Evolutionary conservation across 2,329 filamentous ascomycete species (phyloP).

Genomic region (Leptosphaerulina australis): DNA sequence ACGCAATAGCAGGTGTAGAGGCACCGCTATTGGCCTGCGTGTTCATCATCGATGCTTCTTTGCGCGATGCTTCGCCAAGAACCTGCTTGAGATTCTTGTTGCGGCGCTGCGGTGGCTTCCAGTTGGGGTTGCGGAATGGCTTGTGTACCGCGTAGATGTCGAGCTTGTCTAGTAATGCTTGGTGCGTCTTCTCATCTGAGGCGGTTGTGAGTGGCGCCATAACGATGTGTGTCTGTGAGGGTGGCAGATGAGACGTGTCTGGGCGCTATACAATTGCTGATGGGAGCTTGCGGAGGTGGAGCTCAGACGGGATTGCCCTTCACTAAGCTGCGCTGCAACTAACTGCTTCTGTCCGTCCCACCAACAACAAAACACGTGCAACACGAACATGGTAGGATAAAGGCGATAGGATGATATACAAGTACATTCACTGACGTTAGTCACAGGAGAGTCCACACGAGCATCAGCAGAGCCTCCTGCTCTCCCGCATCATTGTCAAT

Average conservation of each 20-base stretch:
- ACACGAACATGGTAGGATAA: slow-evolving; percentile 36
- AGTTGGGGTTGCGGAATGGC: slow-evolving; percentile 86
- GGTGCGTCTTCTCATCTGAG: slow-evolving; percentile 78
- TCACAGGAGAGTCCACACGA: slow-evolving; percentile 90
- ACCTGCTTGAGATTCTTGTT: slow-evolving; percentile 99
- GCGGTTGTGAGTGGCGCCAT: slow-evolving; percentile 69
- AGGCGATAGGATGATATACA: not conserved
- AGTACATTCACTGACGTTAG: slow-evolving; percentile 7
- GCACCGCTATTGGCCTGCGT: slow-evolving; percentile 83
- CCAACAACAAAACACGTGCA: slow-evolving; percentile 30
- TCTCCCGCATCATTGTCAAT: slow-evolving; percentile 96
- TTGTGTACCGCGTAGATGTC: slow-evolving; percentile 88
- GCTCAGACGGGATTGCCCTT: slow-evolving; percentile 23
- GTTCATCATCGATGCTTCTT: slow-evolving; percentile 85
- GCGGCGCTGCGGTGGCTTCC: slow-evolving; percentile 91
- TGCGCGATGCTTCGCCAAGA: slow-evolving; percentile 83
- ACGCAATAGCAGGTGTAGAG: slow-evolving; percentile 63
- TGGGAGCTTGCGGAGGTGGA: slow-evolving; percentile 31
- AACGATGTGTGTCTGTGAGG: slow-evolving; percentile 5
- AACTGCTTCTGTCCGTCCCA: slow-evolving; percentile 37
- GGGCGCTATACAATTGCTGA: slow-evolving; percentile 10
- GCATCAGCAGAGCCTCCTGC: slow-evolving; percentile 91
- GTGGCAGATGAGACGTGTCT: slow-evolving; percentile 1
- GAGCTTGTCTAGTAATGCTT: slow-evolving; percentile 84
- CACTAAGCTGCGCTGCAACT: slow-evolving; percentile 27